Evolutionary conservation across 2,329 filamentous ascomycete species (phyloP).

Genomic region (Penicillium sp.): DNA sequence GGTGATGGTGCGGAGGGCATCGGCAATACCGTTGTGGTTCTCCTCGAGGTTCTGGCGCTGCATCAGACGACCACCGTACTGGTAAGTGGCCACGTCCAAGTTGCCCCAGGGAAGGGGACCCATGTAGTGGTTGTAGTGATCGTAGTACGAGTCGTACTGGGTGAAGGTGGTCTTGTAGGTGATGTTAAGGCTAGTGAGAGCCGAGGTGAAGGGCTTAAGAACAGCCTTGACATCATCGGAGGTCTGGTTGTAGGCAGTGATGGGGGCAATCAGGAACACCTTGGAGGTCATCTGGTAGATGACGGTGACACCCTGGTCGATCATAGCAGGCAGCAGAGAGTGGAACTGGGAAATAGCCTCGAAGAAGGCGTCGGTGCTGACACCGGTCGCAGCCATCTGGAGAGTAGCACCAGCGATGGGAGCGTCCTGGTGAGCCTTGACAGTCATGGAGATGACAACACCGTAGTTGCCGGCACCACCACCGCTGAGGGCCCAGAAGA

Average conservation of each 20-base stretch:
- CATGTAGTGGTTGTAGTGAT: slow-evolving; percentile 37
- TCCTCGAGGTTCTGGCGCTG: slow-evolving; percentile 35
- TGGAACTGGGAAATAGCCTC: slow-evolving; percentile 52
- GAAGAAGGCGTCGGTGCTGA: slow-evolving; percentile 52
- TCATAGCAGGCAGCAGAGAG: slow-evolving; percentile 52
- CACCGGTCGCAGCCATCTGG: slow-evolving; percentile 38
- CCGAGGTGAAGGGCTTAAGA: slow-evolving; percentile 46
- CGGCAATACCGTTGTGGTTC: slow-evolving; percentile 31
- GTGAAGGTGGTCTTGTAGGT: slow-evolving; percentile 31
- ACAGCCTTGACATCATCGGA: slow-evolving; percentile 46
- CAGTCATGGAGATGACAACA: slow-evolving; percentile 58
- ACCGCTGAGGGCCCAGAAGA: slow-evolving; percentile 25
- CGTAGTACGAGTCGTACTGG: slow-evolving; percentile 35
- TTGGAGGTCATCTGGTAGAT: slow-evolving; percentile 55
- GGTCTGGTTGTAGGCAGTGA: slow-evolving; percentile 53
- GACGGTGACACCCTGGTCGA: slow-evolving; percentile 53
- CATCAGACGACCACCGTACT: slow-evolving; percentile 38
- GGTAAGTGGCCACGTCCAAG: slow-evolving; percentile 26
- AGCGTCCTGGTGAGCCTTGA: slow-evolving; percentile 52
- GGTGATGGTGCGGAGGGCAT: slow-evolving; percentile 37
- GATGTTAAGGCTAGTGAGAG: slow-evolving; percentile 42
- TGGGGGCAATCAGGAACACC: slow-evolving; percentile 48
- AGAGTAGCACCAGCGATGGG: slow-evolving; percentile 48
- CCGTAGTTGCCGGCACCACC: slow-evolving; percentile 58
- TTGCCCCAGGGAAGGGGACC: slow-evolving; percentile 32